Base-by-base conservation (phyloP, 805 yeast species). In the Yarrowia sp. region DNA sequence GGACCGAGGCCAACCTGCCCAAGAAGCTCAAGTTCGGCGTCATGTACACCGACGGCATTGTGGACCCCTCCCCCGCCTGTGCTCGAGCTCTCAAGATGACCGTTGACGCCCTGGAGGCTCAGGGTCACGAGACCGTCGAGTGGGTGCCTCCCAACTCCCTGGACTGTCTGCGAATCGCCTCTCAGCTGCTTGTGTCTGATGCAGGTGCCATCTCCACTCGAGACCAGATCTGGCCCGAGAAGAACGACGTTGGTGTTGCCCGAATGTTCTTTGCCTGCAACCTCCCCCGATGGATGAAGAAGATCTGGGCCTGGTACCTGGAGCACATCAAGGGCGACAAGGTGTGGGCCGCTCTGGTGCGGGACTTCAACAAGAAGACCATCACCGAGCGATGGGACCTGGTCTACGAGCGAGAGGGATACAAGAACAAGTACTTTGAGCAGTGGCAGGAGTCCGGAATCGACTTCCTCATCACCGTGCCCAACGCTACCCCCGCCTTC, bases 141-240 rank as follows among this genome's bases (percentile, higher is more conserved):
- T 83, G 82, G 77, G 75, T 73, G 7, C 77, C 84, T 4, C 86
- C 90, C 42, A 83, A 81, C 66, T 85, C 86, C 2, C 76, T 85
- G 63, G 82, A 85, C 72, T 89, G 89, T 26, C 84, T 83, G 70
- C 87, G 89, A 3, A 82, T 88, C 56, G 90, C 83, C 70, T 74
- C 82, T 58, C 82, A 78, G 70, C 71, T 80, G 56, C 74, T 80
- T 45, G 70, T 72, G 43, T 77, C 79, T 8, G 83, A 80, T 66
- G 80, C 77, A 15, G 77, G 76, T 56, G 69, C 74, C 35, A 71
- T 73, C 40, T 76, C 75, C 10, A 71, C 74, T 15, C 70, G 73
- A 2, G 72, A 70, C 10, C 72, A 75, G 69, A 50, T 59, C 40
- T 73, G 72, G 55, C 79, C 79, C 49, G 83, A 80, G 73, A 69